These are phyloP conservation scores for Chrysoporthe cubensis DNA, from an alignment of 2,329 filamentous ascomycete genomes.

Conservation along the genomic window DNA sequence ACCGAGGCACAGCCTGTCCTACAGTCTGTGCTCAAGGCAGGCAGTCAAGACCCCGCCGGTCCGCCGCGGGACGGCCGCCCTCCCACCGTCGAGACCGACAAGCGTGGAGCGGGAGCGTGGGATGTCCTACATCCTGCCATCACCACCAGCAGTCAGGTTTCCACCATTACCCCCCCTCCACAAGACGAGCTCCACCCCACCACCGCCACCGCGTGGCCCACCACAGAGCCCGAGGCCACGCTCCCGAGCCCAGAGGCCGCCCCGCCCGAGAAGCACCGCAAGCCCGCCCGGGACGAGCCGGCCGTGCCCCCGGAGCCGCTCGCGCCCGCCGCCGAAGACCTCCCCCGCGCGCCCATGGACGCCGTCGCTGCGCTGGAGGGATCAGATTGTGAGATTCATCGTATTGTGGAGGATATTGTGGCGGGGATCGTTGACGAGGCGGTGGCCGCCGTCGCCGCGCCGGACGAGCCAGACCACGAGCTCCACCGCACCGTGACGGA, in stretches of 20 bases:
- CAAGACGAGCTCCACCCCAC: not conserved
- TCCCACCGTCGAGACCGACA: not conserved
- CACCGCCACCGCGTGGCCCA: not conserved
- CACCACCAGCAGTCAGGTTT: not conserved
- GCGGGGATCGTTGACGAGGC: not conserved
- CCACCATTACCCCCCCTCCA: not conserved
- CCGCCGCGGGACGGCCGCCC: no score
- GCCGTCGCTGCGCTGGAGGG: no score
- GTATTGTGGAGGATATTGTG: not conserved
- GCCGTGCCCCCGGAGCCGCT: not conserved
- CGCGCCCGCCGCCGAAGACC: not conserved
- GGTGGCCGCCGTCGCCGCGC: not conserved
- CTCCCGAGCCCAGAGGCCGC: not conserved
- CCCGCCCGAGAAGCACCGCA: not conserved
- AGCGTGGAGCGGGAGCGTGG: not conserved
- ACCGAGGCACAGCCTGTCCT: not conserved
- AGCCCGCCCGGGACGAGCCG: not conserved
- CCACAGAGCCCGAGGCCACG: not conserved
- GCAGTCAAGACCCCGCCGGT: not conserved
- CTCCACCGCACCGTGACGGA: not conserved
- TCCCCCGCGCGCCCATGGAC: not conserved
- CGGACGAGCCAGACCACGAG: not conserved
- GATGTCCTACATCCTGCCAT: not conserved
- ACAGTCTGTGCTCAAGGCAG: not conserved
- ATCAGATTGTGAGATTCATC: no score